Evolutionary conservation across 2,329 filamentous ascomycete species (phyloP), one percentile per base, ranked within the genome.

Genomic region (Apiospora arundinis): DNA sequence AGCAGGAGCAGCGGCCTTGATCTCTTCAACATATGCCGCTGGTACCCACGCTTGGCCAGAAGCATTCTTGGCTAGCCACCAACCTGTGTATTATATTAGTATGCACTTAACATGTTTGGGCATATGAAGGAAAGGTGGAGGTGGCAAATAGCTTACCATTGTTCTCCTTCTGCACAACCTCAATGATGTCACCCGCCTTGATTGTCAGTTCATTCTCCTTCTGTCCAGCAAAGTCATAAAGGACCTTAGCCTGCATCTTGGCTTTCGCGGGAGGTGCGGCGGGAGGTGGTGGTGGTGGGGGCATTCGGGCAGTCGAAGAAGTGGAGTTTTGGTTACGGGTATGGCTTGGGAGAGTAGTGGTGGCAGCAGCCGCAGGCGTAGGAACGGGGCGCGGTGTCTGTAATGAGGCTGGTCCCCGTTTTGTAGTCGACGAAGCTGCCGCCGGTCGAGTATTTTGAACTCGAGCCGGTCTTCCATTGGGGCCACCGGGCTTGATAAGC

Each of bases 121-220:
- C 32, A 32, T 28, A 70, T 25, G 37, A 18, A 14, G 14, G n/a
- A 8, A 9, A 69, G 49, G n/a, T n/a, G 49, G 25, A 44, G n/a
- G n/a, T n/a, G n/a, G 66, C 32, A 44, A 25, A 45, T 12, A 12
- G 63, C 92, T 82, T 89, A 97, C 95, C 96, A 80, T 98, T 98
- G 81, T 89, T 92, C 83, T 98, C 95, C 83, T 98, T 98, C 79
- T 96, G 92, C n/a, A 97, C 89, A 78, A 99, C 91, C 80, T 97
- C 91, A 69, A 99, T 89, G 67, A 97, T 82, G 74, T 98, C 93
- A 68, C 93, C 95, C 68, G 93, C 91, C 71, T 82, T 88, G 74
- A 99, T 89, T 21, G 92, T 92, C 69, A 99, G 86, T 82, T 98
- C 95, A 75, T 97, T 97, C 71, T 92, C 90, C 74, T 89, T 93